Evolutionary conservation across 257 asterid genomes (phyloP), one percentile per base, ranked within the genome.

Genomic region (Capsicum pubescens): DNA sequence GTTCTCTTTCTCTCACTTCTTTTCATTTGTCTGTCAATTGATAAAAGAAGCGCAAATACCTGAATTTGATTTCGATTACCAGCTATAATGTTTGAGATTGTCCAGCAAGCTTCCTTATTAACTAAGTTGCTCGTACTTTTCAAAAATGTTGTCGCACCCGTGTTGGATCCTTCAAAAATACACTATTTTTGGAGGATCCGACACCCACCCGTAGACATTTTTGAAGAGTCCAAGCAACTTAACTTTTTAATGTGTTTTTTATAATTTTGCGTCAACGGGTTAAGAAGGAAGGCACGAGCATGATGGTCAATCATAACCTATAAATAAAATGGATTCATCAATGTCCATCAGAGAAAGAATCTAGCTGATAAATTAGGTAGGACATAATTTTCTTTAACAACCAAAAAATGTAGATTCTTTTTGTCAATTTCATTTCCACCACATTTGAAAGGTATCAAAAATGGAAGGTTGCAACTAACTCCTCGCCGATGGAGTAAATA

Each of bases 51-150:
- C 63, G 80, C 39, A 72, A 17, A 59, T 81, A 95, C 98, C 98
- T 91, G 95, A 58, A 93, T 93, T 81, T 93, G 98, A 69, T 88
- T 90, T 84, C 64, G 90, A 86, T 89, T 92, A 86, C 98, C 98
- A 4, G 98, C 98, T 11, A 98, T 93, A 85, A 95, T 93, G 87
- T 93, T 93, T 46, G 98, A 93, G 83, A 93, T 89, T 48, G 98
- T 91, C 98, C 98, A 92, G 85, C 97, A 95, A 55, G 98, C 98
- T 87, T 95, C 98, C 84, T 91, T 26, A 26, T 26, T 26, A 26
- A 26, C 32, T 26, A 26, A 26, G 32, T 26, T 26, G 32, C 32
- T 26, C 32, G 32, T 1, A 26, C 32, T 26, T 2, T 26, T 2
- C 32, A 26, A 26, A 26, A 26, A 26, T 26, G 32, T 26, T 26